phyloP scores from a whole-genome alignment of 164 flowering plant genomes.

The Nymphaea colorata region DNA sequence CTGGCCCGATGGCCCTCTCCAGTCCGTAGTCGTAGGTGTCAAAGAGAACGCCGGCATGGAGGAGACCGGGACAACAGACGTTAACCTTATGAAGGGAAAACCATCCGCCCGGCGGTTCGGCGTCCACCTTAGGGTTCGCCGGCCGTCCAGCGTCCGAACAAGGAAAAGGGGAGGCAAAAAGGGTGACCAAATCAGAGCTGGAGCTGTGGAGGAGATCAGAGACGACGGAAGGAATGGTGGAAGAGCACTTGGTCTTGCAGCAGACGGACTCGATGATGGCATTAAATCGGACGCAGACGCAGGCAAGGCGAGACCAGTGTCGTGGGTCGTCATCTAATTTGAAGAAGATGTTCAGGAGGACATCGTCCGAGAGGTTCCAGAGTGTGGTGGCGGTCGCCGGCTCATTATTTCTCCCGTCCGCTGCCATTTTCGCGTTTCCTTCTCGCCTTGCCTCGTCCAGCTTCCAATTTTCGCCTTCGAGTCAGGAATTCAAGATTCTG shows the following conservation, averaged over 20 bases:
- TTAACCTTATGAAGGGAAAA: conserved; percentile 67
- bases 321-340: conserved; percentile 82
- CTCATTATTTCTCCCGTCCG: neutral
- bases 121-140: neutral
- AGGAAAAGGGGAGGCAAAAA: neutral
- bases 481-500: neutral
- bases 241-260: conserved; percentile 46
- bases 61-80: conserved; percentile 91
- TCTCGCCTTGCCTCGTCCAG: neutral
- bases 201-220: conserved; percentile 36
- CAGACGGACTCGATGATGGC: conserved; percentile 39
- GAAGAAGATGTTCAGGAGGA: conserved; percentile 53
- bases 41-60: conserved; percentile 69
- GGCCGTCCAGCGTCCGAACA: neutral
- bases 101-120: conserved; percentile 54
- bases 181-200: neutral
- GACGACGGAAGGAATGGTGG: conserved; percentile 49
- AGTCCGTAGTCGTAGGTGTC: conserved; percentile 90
- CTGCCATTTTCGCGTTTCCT: neutral
- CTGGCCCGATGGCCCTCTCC: conserved; percentile 78
- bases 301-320: conserved; percentile 66
- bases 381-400: conserved; percentile 4
- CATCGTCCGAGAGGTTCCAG: conserved; percentile 62
- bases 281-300: conserved; percentile 68
- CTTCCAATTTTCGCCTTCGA: neutral